Percentiles rank a stretch among this genome's conserved stretches.
phyloP scores from a whole-genome alignment of 2,329 filamentous ascomycete genomes.

The Akanthomyces uredinophilus region DNA sequence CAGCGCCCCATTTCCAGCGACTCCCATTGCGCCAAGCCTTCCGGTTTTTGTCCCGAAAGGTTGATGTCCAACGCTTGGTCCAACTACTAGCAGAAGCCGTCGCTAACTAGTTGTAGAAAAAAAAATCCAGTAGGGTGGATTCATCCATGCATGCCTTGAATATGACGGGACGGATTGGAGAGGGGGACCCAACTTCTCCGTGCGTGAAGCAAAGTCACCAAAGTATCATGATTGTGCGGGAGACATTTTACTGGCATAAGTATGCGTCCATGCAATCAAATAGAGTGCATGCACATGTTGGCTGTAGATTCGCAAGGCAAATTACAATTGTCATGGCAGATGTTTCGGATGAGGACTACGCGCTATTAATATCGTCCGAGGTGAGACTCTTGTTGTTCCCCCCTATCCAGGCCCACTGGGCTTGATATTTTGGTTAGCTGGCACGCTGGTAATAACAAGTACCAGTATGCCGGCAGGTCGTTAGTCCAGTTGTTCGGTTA shows the following conservation, averaged over 20 bases:
- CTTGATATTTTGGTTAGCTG: neutral
- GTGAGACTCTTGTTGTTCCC: slow-evolving; percentile 14
- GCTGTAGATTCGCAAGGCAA: neutral
- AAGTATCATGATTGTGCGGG: neutral
- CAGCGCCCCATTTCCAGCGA: slow-evolving; percentile 5
- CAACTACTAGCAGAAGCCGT: neutral
- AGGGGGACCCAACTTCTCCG: neutral
- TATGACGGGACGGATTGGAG: neutral
- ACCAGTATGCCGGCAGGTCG: neutral
- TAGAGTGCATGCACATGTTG: slow-evolving; percentile 5
- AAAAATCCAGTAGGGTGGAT: slow-evolving; percentile 2
- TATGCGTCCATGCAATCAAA: slow-evolving; percentile 19
- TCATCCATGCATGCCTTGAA: neutral
- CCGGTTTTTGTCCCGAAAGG: slow-evolving; percentile 13
- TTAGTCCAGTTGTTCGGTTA: neutral
- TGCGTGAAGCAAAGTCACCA: neutral
- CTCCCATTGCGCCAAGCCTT: slow-evolving; percentile 11
- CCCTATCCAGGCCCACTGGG: slow-evolving; percentile 5
- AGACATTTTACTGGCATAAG: neutral
- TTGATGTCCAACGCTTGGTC: slow-evolving; percentile 5
- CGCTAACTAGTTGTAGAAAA: neutral
- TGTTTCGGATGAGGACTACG: slow-evolving; percentile 14
- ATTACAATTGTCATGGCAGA: slow-evolving; percentile 13
- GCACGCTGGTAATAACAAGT: neutral
- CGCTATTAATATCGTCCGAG: slow-evolving; percentile 15